Conservation (phyloP, 345 rosid species). For the Raphanus raphanistrum region DNA sequence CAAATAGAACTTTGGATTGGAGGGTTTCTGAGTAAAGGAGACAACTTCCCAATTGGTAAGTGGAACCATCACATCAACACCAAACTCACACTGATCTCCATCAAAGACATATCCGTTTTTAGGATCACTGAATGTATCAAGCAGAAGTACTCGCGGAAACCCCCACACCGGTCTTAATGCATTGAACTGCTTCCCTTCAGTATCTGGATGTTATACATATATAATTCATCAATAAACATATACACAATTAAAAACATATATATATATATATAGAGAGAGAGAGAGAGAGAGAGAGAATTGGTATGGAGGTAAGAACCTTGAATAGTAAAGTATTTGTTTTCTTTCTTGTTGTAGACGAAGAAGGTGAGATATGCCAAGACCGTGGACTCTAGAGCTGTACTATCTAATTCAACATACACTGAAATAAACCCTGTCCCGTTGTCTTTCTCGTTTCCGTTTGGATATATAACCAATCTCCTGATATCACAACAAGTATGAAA, state of each 20-base stretch:
- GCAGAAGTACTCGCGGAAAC: neutral
- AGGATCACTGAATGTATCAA: neutral
- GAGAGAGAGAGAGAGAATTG: no score
- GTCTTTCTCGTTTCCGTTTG: neutral
- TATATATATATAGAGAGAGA: no score
- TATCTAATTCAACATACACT: neutral
- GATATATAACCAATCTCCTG: neutral
- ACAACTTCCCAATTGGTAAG: neutral
- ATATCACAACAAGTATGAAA: neutral
- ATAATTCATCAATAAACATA: no score
- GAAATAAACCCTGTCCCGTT: neutral
- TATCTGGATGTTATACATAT: neutral
- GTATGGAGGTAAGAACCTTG: neutral
- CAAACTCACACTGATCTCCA: neutral
- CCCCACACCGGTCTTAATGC: neutral
- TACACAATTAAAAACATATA: no score
- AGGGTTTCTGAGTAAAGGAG: neutral
- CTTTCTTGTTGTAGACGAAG: neutral
- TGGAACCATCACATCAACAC: neutral
- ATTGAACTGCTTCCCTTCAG: neutral
- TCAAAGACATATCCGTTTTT: neutral
- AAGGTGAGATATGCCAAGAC: neutral
- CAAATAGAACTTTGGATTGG: neutral
- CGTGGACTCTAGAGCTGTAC: neutral
- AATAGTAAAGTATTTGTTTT: neutral